Evolutionary conservation across 1,284 basidiomycete species (phyloP).

Genomic region (Ganoderma leucocontextum): DNA sequence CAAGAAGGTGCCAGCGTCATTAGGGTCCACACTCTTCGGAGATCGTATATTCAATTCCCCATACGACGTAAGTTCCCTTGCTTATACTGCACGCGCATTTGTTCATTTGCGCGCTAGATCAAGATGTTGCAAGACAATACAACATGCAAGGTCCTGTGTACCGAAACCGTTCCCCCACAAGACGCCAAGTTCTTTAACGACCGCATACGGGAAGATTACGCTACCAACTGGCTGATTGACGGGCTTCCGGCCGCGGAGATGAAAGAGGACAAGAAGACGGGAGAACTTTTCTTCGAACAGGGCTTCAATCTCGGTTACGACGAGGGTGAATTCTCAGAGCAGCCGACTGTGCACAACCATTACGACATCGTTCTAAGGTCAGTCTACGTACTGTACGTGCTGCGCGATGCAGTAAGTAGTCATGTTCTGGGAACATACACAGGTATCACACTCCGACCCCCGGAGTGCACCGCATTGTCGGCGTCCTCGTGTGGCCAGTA

Average conservation of each 20-base stretch:
- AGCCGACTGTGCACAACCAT: conserved; percentile 89
- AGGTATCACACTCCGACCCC: conserved; percentile 86
- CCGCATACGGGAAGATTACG: conserved; percentile 92
- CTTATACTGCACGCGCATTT: neutral
- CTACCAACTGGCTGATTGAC: conserved; percentile 95
- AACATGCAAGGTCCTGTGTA: conserved; percentile 85
- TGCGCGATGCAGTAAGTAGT: conserved; percentile 3
- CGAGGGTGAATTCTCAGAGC: conserved; percentile 57
- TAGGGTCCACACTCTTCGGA: conserved; percentile 95
- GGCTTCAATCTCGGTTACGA: conserved; percentile 85
- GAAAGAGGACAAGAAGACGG: conserved; percentile 81
- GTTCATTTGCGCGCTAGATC: conserved; percentile 57
- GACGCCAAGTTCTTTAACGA: conserved; percentile 92
- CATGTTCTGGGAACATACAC: conserved; percentile 27
- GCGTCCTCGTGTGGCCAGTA: conserved; percentile 90
- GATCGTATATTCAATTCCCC: conserved; percentile 95
- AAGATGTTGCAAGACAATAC: conserved; percentile 78
- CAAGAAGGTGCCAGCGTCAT: conserved; percentile 83
- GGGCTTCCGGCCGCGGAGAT: conserved; percentile 94
- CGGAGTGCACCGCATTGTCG: conserved; percentile 83
- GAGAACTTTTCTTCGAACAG: conserved; percentile 90
- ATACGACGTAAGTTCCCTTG: conserved; percentile 71
- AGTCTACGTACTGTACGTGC: conserved; percentile 27
- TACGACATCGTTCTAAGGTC: conserved; percentile 86
- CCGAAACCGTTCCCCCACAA: conserved; percentile 63